phyloP scores from a whole-genome alignment of 176 grass and related monocot species.

The Saccharum spontaneum region DNA sequence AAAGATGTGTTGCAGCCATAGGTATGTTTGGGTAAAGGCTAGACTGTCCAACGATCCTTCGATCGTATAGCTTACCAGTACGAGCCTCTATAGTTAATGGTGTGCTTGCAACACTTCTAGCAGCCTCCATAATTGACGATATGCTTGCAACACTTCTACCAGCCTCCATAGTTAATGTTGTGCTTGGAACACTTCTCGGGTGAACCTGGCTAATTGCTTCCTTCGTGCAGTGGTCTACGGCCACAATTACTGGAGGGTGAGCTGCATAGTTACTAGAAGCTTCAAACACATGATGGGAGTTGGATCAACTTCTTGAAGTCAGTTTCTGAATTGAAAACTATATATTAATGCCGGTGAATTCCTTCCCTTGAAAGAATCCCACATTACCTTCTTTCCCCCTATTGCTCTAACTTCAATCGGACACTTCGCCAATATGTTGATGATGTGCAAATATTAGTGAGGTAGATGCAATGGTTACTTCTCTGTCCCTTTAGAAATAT shows the following conservation, averaged over 20 bases:
- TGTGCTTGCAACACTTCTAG: constrained; percentile 6
- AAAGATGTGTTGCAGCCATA: constrained; percentile 60
- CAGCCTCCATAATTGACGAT: constrained; percentile 28
- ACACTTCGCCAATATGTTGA: constrained; percentile 23
- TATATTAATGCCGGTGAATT: constrained; percentile 13
- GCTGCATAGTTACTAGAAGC: constrained; percentile 29
- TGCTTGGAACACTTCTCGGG: too few species aligned
- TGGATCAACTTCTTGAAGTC: constrained; percentile 23
- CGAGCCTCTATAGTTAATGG: constrained; percentile 28
- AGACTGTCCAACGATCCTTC: constrained; percentile 29
- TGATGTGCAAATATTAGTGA: constrained; percentile 31
- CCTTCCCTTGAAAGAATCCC: constrained; percentile 38
- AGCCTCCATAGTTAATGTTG: too few species aligned
- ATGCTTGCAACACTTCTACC: constrained; percentile 3
- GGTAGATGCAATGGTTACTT: constrained; percentile 36
- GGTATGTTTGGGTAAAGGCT: constrained; percentile 48
- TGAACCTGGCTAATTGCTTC: constrained; percentile 18
- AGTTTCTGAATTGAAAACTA: constrained; percentile 41
- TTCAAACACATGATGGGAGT: constrained; percentile 25
- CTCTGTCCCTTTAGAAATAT: constrained; percentile 19
- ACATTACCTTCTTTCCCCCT: constrained; percentile 36
- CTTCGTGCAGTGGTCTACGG: constrained; percentile 21
- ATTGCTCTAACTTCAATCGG: constrained; percentile 16
- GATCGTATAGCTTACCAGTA: constrained; percentile 26
- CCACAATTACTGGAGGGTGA: constrained; percentile 14